Conservation (phyloP, 352 stramenopile genomes). For the Pythium dissotocum region DNA sequence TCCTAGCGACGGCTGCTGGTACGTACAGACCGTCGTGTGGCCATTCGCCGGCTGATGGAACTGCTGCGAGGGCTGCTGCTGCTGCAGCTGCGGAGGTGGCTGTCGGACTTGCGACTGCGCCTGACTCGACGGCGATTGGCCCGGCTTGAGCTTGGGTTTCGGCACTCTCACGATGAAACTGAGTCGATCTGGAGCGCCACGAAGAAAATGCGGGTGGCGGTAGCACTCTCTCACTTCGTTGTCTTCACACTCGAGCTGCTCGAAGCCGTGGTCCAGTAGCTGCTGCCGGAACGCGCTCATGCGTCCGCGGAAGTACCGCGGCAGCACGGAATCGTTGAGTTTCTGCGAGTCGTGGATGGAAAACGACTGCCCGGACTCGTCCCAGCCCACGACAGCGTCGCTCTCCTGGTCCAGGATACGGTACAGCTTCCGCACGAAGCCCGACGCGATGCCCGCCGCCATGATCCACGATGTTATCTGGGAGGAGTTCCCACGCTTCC, state of each 20-base stretch:
- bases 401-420: constrained; percentile 77
- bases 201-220: constrained; percentile 53
- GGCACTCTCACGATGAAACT: constrained; percentile 55
- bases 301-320: constrained; percentile 67
- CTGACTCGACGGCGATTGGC: constrained; percentile 19
- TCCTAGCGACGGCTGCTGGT: constrained; percentile 17
- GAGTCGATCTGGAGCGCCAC: constrained; percentile 48
- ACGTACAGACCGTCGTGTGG: neutral
- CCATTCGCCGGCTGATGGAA: neutral
- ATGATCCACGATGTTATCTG: constrained; percentile 10
- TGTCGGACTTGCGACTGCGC: neutral
- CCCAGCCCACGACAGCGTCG: constrained; percentile 60
- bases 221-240: constrained; percentile 56
- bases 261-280: constrained; percentile 72
- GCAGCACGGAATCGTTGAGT: constrained; percentile 60
- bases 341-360: constrained; percentile 62
- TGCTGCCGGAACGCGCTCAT: constrained; percentile 77
- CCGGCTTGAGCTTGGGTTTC: constrained; percentile 41
- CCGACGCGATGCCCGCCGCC: constrained; percentile 61
- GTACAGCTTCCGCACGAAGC: constrained; percentile 84
- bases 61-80: neutral
- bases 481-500: no score
- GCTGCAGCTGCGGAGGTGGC: neutral
- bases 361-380: constrained; percentile 55
- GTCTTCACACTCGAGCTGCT: constrained; percentile 62